Base-by-base conservation (phyloP, 129 eudicot genomes). In the Centella asiatica region DNA sequence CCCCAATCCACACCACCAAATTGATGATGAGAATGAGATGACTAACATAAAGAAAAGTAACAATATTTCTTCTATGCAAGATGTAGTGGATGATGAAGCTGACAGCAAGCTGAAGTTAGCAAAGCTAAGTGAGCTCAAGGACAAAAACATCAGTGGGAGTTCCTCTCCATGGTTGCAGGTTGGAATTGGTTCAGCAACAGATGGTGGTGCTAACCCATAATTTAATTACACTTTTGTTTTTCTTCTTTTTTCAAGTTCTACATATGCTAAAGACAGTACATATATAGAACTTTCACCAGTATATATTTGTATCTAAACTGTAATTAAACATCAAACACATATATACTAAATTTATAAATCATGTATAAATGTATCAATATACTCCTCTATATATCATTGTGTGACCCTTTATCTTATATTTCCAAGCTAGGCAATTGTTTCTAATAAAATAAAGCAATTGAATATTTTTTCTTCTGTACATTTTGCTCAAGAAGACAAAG, bases 111-210 rank as follows among this genome's bases (percentile, higher is more conserved):
- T 81, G 69, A 85, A 86, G 70, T 57, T 81, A 65, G 90, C 85
- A 26, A 86, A 90, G 77, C 66, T 90, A 42, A 72, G 87, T 71
- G 95, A 62, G 45, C 28, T 64, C 46, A 64, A 64, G 20, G 57
- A 49, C 40, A 39, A 28, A 33, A 56, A 56, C 25, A 33, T 70
- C 5, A 75, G 69, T 56, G 94, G 85, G 9, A 67, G 49, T 80
- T 81, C 95, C 47, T 81, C 94, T 28, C 81, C 83, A 50, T 90
- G 97, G 97, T 75, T 90, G 72, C 97, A 90, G 34, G 95, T 90
- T 52, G 97, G 97, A 27, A 75, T 90, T 77, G 80, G 83, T 20
- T 77, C 97, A 34, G 70, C 82, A 18, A 68, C 72, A 51, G 81
- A 67, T 40, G 74, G 55, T 39, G 76, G 66, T 45, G 70, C 82